Percentiles rank a stretch among this genome's conserved stretches.
phyloP scores from a whole-genome alignment of 1,139 yeast species.

The Lodderomyces elongisporus region DNA sequence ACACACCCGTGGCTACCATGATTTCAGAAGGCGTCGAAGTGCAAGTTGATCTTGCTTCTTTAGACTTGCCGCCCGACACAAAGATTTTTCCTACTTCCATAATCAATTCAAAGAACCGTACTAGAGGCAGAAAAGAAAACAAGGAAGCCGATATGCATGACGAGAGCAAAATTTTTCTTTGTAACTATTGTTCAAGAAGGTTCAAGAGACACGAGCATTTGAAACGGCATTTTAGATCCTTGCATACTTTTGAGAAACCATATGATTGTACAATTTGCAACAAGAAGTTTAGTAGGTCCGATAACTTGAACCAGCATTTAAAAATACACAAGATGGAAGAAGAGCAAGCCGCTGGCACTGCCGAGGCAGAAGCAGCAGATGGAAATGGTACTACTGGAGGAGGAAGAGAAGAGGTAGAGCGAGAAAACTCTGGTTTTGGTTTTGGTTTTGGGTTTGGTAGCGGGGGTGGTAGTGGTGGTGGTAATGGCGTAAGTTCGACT shows the following conservation, averaged over 20 bases:
- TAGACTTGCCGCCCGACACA: slow-evolving; percentile 40
- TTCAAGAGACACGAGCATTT: slow-evolving; percentile 78
- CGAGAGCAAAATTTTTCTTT: slow-evolving; percentile 36
- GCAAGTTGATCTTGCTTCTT: slow-evolving; percentile 37
- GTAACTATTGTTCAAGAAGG: slow-evolving; percentile 52
- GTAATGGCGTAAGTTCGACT: too few species aligned
- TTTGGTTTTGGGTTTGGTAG: too few species aligned
- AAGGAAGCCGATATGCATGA: slow-evolving; percentile 44
- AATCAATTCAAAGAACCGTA: slow-evolving; percentile 31
- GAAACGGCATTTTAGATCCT: slow-evolving; percentile 69
- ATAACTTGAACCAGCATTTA: slow-evolving; percentile 71
- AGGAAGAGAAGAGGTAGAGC: slow-evolving; percentile 1
- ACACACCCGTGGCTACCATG: slow-evolving; percentile 22
- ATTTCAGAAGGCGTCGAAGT: slow-evolving; percentile 33
- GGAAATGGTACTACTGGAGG: not conserved
- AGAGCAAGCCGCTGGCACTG: slow-evolving; percentile 9
- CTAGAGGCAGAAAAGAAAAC: slow-evolving; percentile 45
- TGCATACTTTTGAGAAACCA: slow-evolving; percentile 73
- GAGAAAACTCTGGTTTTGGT: too few species aligned
- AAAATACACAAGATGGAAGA: slow-evolving; percentile 56
- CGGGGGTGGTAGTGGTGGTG: too few species aligned
- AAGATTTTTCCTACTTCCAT: slow-evolving; percentile 34
- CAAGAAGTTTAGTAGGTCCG: slow-evolving; percentile 71
- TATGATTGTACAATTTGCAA: slow-evolving; percentile 66
- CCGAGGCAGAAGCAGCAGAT: not conserved